Evolutionary conservation across 768 basidiomycete genomes (phyloP), one percentile per base, ranked within the genome.

Genomic region (Rossbeevera mucosa): DNA sequence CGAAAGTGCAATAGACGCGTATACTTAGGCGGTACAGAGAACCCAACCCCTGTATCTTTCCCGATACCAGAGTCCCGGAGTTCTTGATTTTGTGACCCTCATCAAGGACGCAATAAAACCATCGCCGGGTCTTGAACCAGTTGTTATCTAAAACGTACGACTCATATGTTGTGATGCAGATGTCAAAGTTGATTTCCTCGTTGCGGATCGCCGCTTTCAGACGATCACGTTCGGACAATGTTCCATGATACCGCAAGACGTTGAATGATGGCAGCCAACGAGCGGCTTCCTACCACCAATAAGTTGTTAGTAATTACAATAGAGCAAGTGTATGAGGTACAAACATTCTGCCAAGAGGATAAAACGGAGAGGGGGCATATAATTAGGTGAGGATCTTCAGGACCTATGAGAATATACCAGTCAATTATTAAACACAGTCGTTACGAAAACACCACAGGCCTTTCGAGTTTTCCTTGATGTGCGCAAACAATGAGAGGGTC

Each of bases 51-150:
- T 80, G 80, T 12, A 86, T 60, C 45, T 80, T 82, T 50, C 69
- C 60, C 2, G 81, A 67, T 7, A 84, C 56, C 22, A 77, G 75
- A 21, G 80, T 80, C 30, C 79, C 80, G 9, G 80, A 68, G 55
- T 87, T 87, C 71, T 88, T 88, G 70, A 89, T 85, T 59, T 76
- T 78, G 68, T 89, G 87, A 5, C 83, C 83, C 61, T 85, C 83
- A 54, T 85, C 83, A 12, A 85, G 74, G 6, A 83, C 80, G 53
- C 78, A 77, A 51, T 81, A 82, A 21, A 64, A 76, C 80, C 75
- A 88, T 44, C 71, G 77, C 16, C 70, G 74, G 44, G 68, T 74
- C 71, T 81, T 88, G 73, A 85, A 78, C 82, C 82, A 85, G 7
- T 55, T 47, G 33, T 81, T 73, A 48, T 85, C 81, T 30, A 77